A percentile compares a stretch with the other conserved stretches of the same genome.
These are phyloP conservation scores for Dalbergia cochinchinensis DNA, from an alignment of 306 rosid genomes.

Conservation along the genomic window DNA sequence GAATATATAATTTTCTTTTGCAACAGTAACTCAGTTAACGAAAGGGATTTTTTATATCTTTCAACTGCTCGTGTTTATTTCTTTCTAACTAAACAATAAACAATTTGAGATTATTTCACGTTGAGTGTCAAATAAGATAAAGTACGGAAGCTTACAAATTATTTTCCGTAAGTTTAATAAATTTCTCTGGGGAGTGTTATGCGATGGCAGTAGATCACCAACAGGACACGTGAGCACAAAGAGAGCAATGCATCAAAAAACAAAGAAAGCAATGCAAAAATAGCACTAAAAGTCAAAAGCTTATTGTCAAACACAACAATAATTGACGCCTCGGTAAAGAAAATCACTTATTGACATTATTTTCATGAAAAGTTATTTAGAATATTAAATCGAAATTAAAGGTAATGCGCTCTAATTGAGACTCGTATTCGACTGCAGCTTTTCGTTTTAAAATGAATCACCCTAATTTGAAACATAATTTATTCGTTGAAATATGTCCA, in stretches of 20 bases:
- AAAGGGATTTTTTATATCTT: neutral
- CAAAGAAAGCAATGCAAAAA: neutral
- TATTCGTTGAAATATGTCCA: too few relatives aligned
- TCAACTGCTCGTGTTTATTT: neutral
- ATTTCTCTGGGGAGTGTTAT: constrained; percentile 31
- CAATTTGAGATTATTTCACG: neutral
- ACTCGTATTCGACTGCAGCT: neutral
- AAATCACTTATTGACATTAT: neutral
- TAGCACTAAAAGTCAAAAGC: neutral
- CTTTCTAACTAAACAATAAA: neutral
- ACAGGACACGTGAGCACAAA: neutral
- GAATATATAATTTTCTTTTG: neutral
- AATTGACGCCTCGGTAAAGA: constrained; percentile 21
- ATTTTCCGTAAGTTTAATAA: neutral
- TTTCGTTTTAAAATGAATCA: too few relatives aligned
- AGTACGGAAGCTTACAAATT: neutral
- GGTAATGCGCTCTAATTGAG: neutral
- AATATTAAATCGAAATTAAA: neutral
- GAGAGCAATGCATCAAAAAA: neutral
- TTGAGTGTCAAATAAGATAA: neutral
- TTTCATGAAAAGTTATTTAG: neutral
- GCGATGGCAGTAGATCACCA: neutral
- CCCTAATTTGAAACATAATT: too few relatives aligned
- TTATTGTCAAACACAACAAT: neutral
- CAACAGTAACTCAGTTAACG: neutral